These are phyloP conservation scores for Myxozyma vanderwaltii DNA, from an alignment of 805 yeast genomes.

Conservation along the genomic window DNA sequence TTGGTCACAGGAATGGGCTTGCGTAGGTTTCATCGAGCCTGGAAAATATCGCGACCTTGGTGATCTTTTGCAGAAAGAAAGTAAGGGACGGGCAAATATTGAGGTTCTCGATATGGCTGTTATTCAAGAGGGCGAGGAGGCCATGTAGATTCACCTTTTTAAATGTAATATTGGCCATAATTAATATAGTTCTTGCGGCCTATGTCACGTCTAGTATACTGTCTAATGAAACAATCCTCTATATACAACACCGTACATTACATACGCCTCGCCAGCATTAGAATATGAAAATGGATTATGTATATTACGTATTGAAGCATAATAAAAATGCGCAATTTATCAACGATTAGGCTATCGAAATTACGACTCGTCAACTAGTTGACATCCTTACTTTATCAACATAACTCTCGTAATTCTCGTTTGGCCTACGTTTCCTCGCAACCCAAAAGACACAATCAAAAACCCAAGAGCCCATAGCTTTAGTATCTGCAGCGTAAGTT, in stretches of 20 bases:
- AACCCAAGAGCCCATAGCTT: constrained; percentile 53
- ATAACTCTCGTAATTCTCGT: neutral
- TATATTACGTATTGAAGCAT: no score
- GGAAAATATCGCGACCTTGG: constrained; percentile 73
- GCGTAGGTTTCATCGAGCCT: constrained; percentile 79
- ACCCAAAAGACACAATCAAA: constrained; percentile 68
- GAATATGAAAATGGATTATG: no score
- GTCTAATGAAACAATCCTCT: no score
- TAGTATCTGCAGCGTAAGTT: constrained; percentile 54
- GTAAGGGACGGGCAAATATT: constrained; percentile 62
- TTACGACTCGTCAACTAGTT: no score
- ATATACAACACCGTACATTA: no score
- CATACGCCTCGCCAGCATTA: no score
- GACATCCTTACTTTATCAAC: no score
- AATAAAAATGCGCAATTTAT: no score
- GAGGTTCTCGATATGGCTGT: constrained; percentile 92
- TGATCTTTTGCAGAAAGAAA: constrained; percentile 56
- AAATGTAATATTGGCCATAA: neutral
- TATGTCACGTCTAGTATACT: no score
- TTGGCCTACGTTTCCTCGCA: constrained; percentile 39
- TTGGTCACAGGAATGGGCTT: constrained; percentile 50
- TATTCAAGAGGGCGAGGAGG: constrained; percentile 56
- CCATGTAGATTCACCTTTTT: neutral
- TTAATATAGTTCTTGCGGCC: no score
- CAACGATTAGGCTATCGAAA: no score